Conservation (phyloP, 2,329 filamentous ascomycete species). For the Chrysoporthe puriensis region DNA sequence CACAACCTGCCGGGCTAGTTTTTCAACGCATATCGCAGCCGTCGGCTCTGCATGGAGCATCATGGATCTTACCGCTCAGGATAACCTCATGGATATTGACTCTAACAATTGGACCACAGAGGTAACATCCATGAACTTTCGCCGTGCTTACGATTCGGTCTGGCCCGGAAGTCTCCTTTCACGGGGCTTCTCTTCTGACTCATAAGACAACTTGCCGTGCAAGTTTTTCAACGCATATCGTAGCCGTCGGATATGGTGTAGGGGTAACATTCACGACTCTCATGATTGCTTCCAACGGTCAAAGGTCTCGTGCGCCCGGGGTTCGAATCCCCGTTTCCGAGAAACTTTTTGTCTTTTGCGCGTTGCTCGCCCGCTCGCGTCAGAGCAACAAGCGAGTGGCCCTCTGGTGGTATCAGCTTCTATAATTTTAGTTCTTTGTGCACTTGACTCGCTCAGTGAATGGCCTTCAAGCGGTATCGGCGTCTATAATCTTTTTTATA, state of each 20-base stretch:
- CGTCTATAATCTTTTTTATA: background rate
- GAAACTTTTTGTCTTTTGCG: background rate
- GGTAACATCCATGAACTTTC: too few relatives aligned
- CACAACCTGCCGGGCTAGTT: too few relatives aligned
- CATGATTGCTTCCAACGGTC: background rate
- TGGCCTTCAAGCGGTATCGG: background rate
- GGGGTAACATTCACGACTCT: conserved; percentile 6
- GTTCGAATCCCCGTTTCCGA: conserved; percentile 6
- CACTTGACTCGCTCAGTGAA: background rate
- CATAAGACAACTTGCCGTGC: too few relatives aligned
- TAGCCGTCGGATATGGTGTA: background rate
- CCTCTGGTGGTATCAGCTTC: background rate
- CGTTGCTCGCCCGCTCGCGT: too few relatives aligned
- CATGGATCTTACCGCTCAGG: too few relatives aligned
- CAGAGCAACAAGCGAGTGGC: background rate
- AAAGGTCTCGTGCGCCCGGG: conserved; percentile 2
- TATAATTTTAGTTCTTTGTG: background rate
- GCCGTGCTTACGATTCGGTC: too few relatives aligned
- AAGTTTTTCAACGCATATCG: background rate
- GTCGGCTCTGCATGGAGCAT: too few relatives aligned
- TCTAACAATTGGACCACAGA: too few relatives aligned
- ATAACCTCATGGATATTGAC: too few relatives aligned
- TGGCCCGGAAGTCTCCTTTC: too few relatives aligned
- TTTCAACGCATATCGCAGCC: background rate
- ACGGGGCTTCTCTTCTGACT: too few relatives aligned